Base-by-base conservation (phyloP, 2,329 filamentous ascomycete species). In the Lomentospora prolificans region DNA sequence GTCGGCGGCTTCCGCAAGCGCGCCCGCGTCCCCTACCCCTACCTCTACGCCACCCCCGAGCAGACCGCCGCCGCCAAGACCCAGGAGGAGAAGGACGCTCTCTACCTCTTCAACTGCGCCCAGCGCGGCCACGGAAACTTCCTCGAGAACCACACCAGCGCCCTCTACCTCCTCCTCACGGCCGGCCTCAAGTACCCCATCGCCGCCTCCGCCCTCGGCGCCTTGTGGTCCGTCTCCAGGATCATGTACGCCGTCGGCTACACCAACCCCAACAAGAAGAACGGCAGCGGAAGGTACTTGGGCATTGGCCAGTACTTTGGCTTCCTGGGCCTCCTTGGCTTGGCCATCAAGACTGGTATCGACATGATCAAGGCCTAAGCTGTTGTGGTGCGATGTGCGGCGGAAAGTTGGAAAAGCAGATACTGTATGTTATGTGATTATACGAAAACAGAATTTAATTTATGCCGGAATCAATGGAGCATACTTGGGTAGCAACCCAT, bases 101-200 rank as follows among this genome's bases (percentile, higher is more conserved):
- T 55, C 41, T 78, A 69, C 66, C 65, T 66, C 55, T 85, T 86
- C 73, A 87, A 87, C 74, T 85, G 82, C 70, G 78, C 78, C 55
- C 81, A 84, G 64, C 78, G 80, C 52, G 76, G 81, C 9, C 83
- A 87, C 66, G 69, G 72, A 62, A 85, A 86, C 73, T 86, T 76
- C 70, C 75, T 74, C 60, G 84, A 87, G 72, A 84, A 82, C 69
- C 70, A 80, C 33, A 69, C 75, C 10, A 70, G 78, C 4, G 72
- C 79, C 64, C 63, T 85, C 12, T 71, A 69, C 24, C 68, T 73
- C 28, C 69, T 85, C 10, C 66, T 83, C 59, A 72, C 86, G 61
- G 69, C 79, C 12, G 82, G 83, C 36, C 64, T 85, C 19, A 65
- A 68, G 36, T 83, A 73, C 66, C 84, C 84, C 3, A 56, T 74